Conservation (phyloP, 208 protist genomes). For the Crithidia acanthocephali region DNA sequence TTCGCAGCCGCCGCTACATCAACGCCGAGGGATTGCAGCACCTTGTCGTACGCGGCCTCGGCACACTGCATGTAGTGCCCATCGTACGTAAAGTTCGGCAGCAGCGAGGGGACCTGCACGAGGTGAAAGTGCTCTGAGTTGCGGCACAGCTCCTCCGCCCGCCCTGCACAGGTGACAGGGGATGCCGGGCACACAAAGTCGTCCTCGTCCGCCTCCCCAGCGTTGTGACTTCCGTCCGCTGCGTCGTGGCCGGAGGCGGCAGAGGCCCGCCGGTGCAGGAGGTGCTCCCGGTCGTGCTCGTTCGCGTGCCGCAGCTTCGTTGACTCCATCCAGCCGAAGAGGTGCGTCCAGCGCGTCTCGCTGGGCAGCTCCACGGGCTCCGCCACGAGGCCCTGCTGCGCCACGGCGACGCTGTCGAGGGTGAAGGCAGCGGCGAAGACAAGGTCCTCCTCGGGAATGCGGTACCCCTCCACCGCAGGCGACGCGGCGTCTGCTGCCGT, state of each 20-base stretch:
- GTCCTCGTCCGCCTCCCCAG: background rate
- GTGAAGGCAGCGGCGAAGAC: constrained; percentile 62
- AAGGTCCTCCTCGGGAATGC: constrained; percentile 32
- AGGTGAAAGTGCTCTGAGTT: constrained; percentile 27
- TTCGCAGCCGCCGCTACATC: constrained; percentile 11
- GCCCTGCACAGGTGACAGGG: constrained; percentile 3
- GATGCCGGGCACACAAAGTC: background rate
- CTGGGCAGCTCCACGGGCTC: constrained; percentile 44
- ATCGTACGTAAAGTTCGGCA: constrained; percentile 61
- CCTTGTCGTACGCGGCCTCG: constrained; percentile 41
- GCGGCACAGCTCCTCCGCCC: constrained; percentile 19
- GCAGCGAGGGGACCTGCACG: constrained; percentile 63
- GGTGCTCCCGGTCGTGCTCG: constrained; percentile 38
- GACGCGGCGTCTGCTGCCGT: background rate
- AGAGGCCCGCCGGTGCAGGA: constrained; percentile 25
- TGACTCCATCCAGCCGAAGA: constrained; percentile 63
- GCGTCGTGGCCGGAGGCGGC: background rate
- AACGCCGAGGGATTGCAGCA: constrained; percentile 40
- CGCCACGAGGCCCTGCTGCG: constrained; percentile 11
- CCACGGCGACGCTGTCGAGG: constrained; percentile 33
- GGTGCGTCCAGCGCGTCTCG: constrained; percentile 66
- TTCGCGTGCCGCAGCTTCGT: constrained; percentile 43
- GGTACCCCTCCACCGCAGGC: background rate
- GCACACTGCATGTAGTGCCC: constrained; percentile 55
- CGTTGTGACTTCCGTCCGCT: background rate